Base-by-base conservation (phyloP, 2,329 filamentous ascomycete genomes). In the Colletotrichum neosansevieriae region DNA sequence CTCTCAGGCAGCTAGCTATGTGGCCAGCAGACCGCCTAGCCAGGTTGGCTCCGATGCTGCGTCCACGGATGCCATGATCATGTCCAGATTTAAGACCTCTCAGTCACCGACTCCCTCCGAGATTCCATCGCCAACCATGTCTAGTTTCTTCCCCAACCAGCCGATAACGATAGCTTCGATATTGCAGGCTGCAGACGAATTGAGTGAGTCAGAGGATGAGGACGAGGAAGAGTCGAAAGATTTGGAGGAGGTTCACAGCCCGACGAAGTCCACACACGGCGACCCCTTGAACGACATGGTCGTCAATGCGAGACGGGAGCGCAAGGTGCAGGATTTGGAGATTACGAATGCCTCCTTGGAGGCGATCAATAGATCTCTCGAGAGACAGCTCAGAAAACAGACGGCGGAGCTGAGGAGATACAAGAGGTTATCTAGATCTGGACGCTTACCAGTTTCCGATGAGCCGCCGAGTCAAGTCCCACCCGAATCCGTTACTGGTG, bases 301-400 rank as follows among this genome's bases (percentile, higher is more conserved):
- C 11, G 88, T 92, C n/a, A 96, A 94, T 76, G 96, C 96, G 13
- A 89, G 96, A 34, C 88, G 94, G 40, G 96, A 98, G 79, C 89
- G 96, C 70, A 99, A 98, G 81, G 94, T 99, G 1, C 88, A 98
- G 72, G 96, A 99, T 77, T 84, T 99, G 6, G 94, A 99, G 77
- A 99, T 99, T 71, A 97, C 92, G 63, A 99, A 99, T 75, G 96
- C 94, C 1, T 98, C 94, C 1, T 86, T 99, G 3, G 88, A 97
- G 64, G 96, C 96, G 45, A 98, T 99, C 80, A 99, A 99, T 76
- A 88, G 94, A 60, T 96, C 94, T 0, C 82, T 99, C 0, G 96
- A 99, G 80, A 89, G 94, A 24, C 94, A 98, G 76, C 86, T 99
- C 74, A 89, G 94, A 29, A 97, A 97, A 76, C 95, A 98, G 75